Evolutionary conservation across 306 rosid genomes (phyloP).

Genomic region (Prunus mongolica): DNA sequence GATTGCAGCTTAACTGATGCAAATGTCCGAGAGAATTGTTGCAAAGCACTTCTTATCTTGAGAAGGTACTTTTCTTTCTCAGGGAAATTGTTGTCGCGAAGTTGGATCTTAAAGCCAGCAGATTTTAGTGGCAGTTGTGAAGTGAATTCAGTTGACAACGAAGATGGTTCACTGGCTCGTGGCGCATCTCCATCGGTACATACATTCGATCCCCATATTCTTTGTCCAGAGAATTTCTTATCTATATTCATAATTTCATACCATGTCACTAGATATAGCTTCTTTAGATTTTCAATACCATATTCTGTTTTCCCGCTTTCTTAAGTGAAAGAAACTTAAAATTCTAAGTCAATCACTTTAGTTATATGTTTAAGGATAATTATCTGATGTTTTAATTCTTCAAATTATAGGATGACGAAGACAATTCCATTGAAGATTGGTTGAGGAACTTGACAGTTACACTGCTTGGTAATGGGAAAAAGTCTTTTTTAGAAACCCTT

Average conservation of each 20-base stretch:
- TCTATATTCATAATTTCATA: too few relatives aligned
- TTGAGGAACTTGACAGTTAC: conserved; percentile 41
- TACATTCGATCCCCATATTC: conserved; percentile 9
- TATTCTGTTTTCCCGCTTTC: background rate
- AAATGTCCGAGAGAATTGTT: conserved; percentile 44
- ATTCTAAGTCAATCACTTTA: background rate
- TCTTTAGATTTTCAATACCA: background rate
- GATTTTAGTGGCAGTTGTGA: conserved; percentile 25
- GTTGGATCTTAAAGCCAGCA: conserved; percentile 35
- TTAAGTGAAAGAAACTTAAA: background rate
- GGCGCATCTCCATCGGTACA: conserved; percentile 36
- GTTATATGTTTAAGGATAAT: conserved; percentile 7
- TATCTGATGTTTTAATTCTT: conserved; percentile 12
- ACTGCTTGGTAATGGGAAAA: conserved; percentile 52
- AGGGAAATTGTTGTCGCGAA: conserved; percentile 40
- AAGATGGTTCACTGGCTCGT: conserved; percentile 27
- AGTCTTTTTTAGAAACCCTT: conserved; percentile 50
- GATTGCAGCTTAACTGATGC: conserved; percentile 56
- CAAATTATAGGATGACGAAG: conserved; percentile 46
- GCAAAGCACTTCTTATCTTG: conserved; percentile 59
- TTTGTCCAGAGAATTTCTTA: background rate
- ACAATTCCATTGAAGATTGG: conserved; percentile 45
- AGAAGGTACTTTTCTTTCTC: conserved; percentile 54
- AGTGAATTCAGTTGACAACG: conserved; percentile 18
- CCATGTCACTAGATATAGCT: too few relatives aligned